Base-by-base conservation (phyloP, 2,329 filamentous ascomycete species). In the Pseudocercospora fuligena region DNA sequence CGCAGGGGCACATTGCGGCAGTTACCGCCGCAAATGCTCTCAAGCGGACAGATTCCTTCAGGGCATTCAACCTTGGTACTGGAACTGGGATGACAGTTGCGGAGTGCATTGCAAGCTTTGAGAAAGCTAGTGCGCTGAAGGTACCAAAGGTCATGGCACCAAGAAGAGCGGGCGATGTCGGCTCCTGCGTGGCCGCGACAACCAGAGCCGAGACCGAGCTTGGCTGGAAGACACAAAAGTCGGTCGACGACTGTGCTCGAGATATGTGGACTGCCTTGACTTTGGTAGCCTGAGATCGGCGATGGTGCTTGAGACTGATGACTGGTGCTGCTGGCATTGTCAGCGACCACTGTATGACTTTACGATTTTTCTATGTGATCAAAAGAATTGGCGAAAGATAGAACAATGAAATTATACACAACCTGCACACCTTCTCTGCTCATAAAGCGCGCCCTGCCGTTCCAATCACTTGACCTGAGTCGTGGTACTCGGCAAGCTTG, bases 1-100 rank as follows among this genome's bases (percentile, higher is more conserved):
- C 88, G 5, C 81, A 85, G 49, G 88, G 87, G 4, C 89, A 91
- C 76, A 83, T 90, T 43, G 87, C 88, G 6, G 89, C 89, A 1
- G 79, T 89, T 6, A 77, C 78, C 27, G 63, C 76, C 12, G 63
- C 63, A 2, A 46, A 54, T 46, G 16, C 31, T 25, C 21, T 75
- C n/a, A 71, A 76, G 27, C 70, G 72, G 49, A 76, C 73, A 56
- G 68, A 77, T 2, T 69, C 78, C 4, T 81, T 80, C 69, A 73
- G 79, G 23, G 69, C 77, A 8, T 82, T 79, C 74, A 82, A 82
- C 61, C 74, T 82, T 29, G 80, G 80, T 23, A 81, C 80, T 25
- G 80, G 80, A 23, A 72, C 72, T 63, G 80, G 80, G 19, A 78
- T 80, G 58, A 80, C 80, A 11, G 80, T 82, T n/a, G 77, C 77